Percentiles rank a stretch among this genome's conserved stretches.
phyloP scores from a whole-genome alignment of 345 rosid genomes.

The Acer yangbiense region DNA sequence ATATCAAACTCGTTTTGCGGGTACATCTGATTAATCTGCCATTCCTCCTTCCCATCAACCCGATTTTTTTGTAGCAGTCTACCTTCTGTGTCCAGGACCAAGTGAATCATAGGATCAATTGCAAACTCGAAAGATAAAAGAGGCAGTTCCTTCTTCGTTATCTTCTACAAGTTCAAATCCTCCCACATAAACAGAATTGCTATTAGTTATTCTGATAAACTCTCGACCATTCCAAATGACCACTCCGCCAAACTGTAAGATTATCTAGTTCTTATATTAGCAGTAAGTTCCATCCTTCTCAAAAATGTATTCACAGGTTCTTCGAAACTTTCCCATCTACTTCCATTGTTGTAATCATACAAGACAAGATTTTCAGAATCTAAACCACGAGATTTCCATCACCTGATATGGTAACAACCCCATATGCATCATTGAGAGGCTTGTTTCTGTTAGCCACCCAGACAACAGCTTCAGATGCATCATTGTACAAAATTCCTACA shows the following conservation, averaged over 20 bases:
- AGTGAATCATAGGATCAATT: not conserved
- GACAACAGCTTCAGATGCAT: constrained; percentile 28
- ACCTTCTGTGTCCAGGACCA: constrained; percentile 40
- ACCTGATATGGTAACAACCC: constrained; percentile 37
- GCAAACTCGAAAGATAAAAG: constrained; percentile 18
- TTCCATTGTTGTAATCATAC: constrained; percentile 19
- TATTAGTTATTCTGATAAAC: constrained; percentile 31
- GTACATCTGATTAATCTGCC: not conserved
- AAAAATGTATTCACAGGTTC: constrained; percentile 36
- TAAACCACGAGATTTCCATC: constrained; percentile 55
- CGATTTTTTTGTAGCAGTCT: not conserved
- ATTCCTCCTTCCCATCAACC: not conserved
- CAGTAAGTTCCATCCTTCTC: constrained; percentile 33
- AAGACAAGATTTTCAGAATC: constrained; percentile 42
- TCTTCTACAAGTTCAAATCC: constrained; percentile 24
- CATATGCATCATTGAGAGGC: constrained; percentile 47
- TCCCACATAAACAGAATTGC: not conserved
- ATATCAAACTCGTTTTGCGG: constrained; percentile 35
- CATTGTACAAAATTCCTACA: constrained; percentile 59
- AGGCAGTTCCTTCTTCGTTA: constrained; percentile 25
- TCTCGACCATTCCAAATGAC: constrained; percentile 51
- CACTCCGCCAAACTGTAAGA: constrained; percentile 8
- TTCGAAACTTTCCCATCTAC: constrained; percentile 62
- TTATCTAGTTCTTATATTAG: constrained; percentile 16
- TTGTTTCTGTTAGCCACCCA: constrained; percentile 60